Evolutionary conservation across 2,329 filamentous ascomycete genomes (phyloP).

Genomic region (Lasiodiplodia sp.): DNA sequence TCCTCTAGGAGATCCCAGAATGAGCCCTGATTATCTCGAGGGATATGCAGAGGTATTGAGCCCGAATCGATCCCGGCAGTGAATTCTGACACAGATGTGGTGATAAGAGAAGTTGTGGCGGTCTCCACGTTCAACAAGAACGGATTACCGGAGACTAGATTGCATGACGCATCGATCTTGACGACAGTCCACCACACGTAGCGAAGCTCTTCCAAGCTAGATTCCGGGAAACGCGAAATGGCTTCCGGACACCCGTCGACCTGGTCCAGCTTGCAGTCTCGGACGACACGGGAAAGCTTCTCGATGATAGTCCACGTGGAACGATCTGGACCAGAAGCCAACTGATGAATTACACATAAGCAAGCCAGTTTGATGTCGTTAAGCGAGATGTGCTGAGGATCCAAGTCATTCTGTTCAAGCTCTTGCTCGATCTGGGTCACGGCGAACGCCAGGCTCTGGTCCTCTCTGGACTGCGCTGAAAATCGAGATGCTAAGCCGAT

Average conservation of each 20-base stretch:
- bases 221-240: neutral
- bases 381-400: too few species aligned
- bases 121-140: neutral
- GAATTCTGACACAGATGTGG: neutral
- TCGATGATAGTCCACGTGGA: neutral
- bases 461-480: too few species aligned
- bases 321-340: neutral
- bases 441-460: too few species aligned
- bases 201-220: neutral
- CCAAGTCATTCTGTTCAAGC: too few species aligned
- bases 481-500: too few species aligned
- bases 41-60: neutral
- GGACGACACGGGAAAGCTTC: neutral
- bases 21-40: neutral
- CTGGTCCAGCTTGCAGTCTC: slow-evolving; percentile 2
- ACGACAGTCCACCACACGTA: slow-evolving; percentile 1
- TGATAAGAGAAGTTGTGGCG: neutral
- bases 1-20: neutral
- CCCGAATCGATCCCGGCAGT: neutral
- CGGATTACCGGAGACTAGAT: neutral
- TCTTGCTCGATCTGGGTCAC: too few species aligned
- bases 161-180: neutral
- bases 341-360: too few species aligned
- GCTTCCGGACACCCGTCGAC: neutral
- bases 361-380: too few species aligned